Percentiles rank a stretch among this genome's conserved stretches.
Conservation (phyloP, 106 monocot genomes). For the Xerophyta viscosa region DNA sequence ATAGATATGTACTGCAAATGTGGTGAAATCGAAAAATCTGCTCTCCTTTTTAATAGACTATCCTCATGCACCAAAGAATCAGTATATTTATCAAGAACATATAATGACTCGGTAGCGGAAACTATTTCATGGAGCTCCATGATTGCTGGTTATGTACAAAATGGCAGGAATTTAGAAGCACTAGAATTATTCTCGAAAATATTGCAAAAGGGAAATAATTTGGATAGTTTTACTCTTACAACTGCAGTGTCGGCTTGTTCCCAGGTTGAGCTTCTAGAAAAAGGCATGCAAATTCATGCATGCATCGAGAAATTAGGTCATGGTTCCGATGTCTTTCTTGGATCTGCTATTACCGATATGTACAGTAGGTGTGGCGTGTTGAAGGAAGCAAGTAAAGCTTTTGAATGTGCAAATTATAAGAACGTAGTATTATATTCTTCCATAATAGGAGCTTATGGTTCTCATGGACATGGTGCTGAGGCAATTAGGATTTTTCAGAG, state of each 20-base stretch:
- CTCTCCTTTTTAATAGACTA: conserved; percentile 23
- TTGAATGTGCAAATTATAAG: conserved; percentile 9
- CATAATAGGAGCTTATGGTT: conserved; percentile 50
- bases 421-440: conserved; percentile 71
- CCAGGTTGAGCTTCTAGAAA: conserved; percentile 42
- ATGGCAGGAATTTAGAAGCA: conserved; percentile 51
- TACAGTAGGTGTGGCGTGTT: conserved; percentile 84
- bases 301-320: conserved; percentile 54
- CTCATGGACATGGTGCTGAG: conserved; percentile 47
- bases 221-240: conserved; percentile 51
- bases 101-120: conserved; percentile 5
- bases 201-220: conserved; percentile 22
- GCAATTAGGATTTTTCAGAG: conserved; percentile 43
- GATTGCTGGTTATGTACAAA: conserved; percentile 67
- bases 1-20: conserved; percentile 92
- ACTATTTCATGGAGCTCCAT: conserved; percentile 62
- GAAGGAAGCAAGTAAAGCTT: conserved; percentile 44
- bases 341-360: conserved; percentile 63
- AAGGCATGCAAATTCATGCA: conserved; percentile 67
- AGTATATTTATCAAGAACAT: not conserved
- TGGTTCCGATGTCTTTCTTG: conserved; percentile 34
- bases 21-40: conserved; percentile 34
- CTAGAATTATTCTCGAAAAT: conserved; percentile 38
- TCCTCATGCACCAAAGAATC: conserved; percentile 1
- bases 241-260: conserved; percentile 62